phyloP scores from a whole-genome alignment of 306 rosid species.

The Luffa acutangula region DNA sequence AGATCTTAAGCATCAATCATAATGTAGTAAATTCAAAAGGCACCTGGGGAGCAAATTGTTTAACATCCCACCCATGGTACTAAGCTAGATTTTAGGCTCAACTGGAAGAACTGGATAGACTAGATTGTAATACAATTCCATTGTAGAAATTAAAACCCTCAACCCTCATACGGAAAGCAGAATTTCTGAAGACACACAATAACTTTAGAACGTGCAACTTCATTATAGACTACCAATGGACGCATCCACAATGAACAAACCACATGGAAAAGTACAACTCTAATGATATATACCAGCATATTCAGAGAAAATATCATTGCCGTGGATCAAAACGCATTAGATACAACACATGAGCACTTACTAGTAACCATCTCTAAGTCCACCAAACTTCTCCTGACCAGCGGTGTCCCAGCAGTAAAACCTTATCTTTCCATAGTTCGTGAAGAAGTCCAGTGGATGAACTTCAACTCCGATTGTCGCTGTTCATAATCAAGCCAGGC shows the following conservation, averaged over 20 bases:
- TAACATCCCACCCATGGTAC: background rate
- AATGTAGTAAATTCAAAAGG: background rate
- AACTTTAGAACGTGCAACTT: background rate
- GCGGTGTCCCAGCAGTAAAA: constrained; percentile 26
- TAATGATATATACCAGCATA: background rate
- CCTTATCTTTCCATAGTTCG: constrained; percentile 19
- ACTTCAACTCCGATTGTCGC: constrained; percentile 27
- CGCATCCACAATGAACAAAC: background rate
- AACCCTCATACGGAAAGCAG: background rate
- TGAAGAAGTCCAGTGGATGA: constrained; percentile 21
- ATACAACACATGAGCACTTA: background rate
- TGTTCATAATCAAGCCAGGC: background rate
- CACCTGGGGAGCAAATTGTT: background rate
- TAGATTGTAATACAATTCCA: background rate
- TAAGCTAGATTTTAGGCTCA: background rate
- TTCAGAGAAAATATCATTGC: background rate
- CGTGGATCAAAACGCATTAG: background rate
- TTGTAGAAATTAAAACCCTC: background rate
- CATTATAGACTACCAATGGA: background rate
- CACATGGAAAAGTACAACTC: background rate
- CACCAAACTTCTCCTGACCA: constrained; percentile 26
- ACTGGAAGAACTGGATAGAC: background rate
- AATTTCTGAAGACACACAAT: background rate
- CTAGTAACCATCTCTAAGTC: constrained; percentile 25
- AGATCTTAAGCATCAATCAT: background rate